Evolutionary conservation across 805 yeast genomes (phyloP), one percentile per base, ranked within the genome.

Genomic region (Candida railenensis): DNA sequence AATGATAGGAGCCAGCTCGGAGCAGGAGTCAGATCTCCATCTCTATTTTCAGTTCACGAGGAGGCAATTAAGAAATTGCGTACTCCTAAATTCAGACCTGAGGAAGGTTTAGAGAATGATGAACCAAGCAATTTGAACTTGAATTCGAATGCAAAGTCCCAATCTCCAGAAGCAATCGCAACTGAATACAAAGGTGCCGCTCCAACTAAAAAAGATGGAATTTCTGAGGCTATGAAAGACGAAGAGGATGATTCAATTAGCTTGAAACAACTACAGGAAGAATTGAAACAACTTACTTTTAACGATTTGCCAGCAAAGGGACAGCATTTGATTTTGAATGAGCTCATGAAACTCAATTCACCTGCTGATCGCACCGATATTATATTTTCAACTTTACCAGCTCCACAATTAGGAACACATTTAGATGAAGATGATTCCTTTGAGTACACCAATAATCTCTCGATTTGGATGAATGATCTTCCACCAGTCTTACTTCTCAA

Each of bases 261-360:
- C 1, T 61, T 56, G 34, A 68, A 62, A 47, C 67, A 71, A 46
- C 54, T 73, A 42, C 68, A 66, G 50, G 62, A 63, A 38, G 77
- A 72, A 49, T 55, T 73, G 34, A 61, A 58, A 22, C 57, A 54
- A 19, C 56, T 73, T 34, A 77, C 87, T 1, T 91, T 91, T 66
- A 87, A 89, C 61, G 94, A 88, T 50, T 65, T 92, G n/a, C 96
- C 97, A 0, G 94, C 96, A 7, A 81, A 82, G 53, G 94, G 95
- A 0, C 99, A 92, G 63, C 96, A 91, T 61, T 63, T 92, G 43
- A 85, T 94, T 42, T 69, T 94, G 53, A 92, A 92, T 62, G 96
- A 89, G 53, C 70, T 92, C 49, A 91, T 92, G 96, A 67, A 67
- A 40, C 70, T 70, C 19, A 64, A 79, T 21, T 89, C 96, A 0